A percentile compares a stretch with the other conserved stretches of the same genome.
These are phyloP conservation scores for Saraca asoca DNA, from an alignment of 331 rosid genomes.

Conservation along the genomic window DNA sequence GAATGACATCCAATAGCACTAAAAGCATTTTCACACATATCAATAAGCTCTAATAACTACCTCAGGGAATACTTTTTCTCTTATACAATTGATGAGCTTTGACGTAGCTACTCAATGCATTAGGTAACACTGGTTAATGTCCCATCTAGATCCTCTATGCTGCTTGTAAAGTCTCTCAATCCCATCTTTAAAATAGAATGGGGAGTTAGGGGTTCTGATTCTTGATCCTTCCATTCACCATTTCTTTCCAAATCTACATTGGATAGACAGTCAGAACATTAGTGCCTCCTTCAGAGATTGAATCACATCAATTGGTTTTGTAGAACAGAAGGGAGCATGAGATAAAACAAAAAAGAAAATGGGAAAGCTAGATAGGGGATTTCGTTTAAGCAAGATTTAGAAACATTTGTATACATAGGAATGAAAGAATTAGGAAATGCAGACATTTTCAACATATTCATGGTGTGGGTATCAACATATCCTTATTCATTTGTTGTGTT, in stretches of 20 bases:
- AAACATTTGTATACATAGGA: too few relatives aligned
- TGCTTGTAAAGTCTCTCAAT: conserved; percentile 79
- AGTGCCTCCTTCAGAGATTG: too few relatives aligned
- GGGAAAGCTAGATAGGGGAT: too few relatives aligned
- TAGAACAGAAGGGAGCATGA: too few relatives aligned
- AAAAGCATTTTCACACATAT: conserved; percentile 87
- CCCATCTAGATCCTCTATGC: conserved; percentile 99
- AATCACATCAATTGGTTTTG: too few relatives aligned
- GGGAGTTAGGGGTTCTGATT: conserved; percentile 96
- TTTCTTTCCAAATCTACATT: conserved; percentile 73
- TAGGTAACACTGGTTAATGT: conserved; percentile 98
- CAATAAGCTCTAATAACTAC: conserved; percentile 89
- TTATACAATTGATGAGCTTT: conserved; percentile 66
- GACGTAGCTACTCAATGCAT: conserved; percentile 98
- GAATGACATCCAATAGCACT: conserved; percentile 99
- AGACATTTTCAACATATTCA: too few relatives aligned
- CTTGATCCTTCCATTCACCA: conserved; percentile 75
- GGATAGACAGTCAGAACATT: conserved; percentile 44
- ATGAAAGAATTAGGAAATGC: too few relatives aligned
- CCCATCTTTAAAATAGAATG: conserved; percentile 82
- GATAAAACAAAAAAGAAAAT: too few relatives aligned
- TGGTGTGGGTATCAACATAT: too few relatives aligned
- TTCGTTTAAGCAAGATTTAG: too few relatives aligned
- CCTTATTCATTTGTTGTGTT: too few relatives aligned
- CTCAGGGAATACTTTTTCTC: conserved; percentile 90